These are phyloP conservation scores for Salvia miltiorrhiza DNA, from an alignment of 257 asterid species.

Conservation along the genomic window DNA sequence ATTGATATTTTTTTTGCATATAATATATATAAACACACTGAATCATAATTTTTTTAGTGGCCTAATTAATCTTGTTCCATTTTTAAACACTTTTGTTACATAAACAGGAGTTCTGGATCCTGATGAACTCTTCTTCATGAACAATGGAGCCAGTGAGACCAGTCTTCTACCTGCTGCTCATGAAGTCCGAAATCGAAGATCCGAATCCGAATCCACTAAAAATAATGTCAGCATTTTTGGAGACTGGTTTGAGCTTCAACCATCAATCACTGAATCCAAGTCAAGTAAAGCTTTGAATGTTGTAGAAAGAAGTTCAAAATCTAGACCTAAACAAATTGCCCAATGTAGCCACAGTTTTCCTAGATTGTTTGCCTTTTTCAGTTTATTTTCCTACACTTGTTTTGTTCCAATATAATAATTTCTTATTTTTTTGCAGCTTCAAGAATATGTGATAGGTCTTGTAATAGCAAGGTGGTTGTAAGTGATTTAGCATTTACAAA, in stretches of 20 bases:
- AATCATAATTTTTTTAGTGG: too few species aligned
- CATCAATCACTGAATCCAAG: not conserved
- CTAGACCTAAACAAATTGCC: not conserved
- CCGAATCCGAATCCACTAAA: slow-evolving; percentile 14
- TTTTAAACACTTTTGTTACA: not conserved
- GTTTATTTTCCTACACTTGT: not conserved
- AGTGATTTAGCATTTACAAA: not conserved
- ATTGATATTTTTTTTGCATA: too few species aligned
- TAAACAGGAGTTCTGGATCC: slow-evolving; percentile 57
- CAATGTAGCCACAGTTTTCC: not conserved
- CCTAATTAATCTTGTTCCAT: too few species aligned
- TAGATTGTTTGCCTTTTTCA: too few species aligned
- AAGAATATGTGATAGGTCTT: slow-evolving; percentile 18
- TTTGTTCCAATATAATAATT: not conserved
- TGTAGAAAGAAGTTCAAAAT: not conserved
- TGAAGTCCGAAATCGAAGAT: slow-evolving; percentile 27
- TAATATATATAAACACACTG: too few species aligned
- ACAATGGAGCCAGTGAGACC: slow-evolving; percentile 38
- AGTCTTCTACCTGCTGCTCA: slow-evolving; percentile 18
- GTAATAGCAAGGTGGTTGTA: slow-evolving; percentile 30
- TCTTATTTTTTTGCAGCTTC: slow-evolving; percentile 27
- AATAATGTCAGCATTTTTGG: not conserved
- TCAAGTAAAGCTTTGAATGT: not conserved
- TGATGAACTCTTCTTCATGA: slow-evolving; percentile 51
- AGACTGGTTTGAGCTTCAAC: slow-evolving; percentile 26